Evolutionary conservation across 1,284 basidiomycete genomes (phyloP).

Genomic region (Trametes polyzona): DNA sequence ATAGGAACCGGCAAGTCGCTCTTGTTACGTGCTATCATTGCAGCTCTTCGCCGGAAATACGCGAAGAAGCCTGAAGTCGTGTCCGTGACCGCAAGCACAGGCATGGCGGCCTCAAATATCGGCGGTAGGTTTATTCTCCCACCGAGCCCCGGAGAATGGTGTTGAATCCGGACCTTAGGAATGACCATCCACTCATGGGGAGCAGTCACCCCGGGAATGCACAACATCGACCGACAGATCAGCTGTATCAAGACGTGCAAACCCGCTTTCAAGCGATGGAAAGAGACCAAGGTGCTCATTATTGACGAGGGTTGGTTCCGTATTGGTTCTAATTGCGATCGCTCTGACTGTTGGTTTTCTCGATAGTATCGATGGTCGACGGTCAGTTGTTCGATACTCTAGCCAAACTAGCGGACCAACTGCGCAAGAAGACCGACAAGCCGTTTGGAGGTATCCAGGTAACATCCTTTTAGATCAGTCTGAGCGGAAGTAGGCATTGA

Average conservation of each 20-base stretch:
- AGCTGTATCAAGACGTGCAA: constrained; percentile 43
- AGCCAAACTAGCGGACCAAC: constrained; percentile 36
- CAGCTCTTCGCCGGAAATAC: constrained; percentile 54
- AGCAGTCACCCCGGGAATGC: constrained; percentile 41
- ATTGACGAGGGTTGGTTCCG: constrained; percentile 84
- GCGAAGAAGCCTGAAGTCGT: constrained; percentile 48
- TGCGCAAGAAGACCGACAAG: constrained; percentile 56
- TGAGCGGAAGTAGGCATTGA: no score
- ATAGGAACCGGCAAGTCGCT: constrained; percentile 63
- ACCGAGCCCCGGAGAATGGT: no score
- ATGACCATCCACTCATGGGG: constrained; percentile 47
- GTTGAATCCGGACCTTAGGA: constrained; percentile 25
- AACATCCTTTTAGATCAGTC: no score
- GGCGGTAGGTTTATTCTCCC: constrained; percentile 44
- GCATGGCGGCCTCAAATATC: constrained; percentile 67
- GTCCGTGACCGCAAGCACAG: constrained; percentile 61
- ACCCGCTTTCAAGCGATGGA: constrained; percentile 43
- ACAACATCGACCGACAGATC: constrained; percentile 40
- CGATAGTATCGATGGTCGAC: constrained; percentile 94
- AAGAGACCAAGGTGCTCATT: constrained; percentile 72
- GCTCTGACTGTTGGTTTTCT: background rate
- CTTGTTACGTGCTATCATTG: constrained; percentile 58
- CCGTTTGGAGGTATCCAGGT: constrained; percentile 98
- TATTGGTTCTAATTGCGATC: background rate
- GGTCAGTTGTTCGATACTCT: constrained; percentile 92